A percentile compares a stretch with the other conserved stretches of the same genome.
Conservation (phyloP, 805 yeast genomes). For the Ogataea pini region DNA sequence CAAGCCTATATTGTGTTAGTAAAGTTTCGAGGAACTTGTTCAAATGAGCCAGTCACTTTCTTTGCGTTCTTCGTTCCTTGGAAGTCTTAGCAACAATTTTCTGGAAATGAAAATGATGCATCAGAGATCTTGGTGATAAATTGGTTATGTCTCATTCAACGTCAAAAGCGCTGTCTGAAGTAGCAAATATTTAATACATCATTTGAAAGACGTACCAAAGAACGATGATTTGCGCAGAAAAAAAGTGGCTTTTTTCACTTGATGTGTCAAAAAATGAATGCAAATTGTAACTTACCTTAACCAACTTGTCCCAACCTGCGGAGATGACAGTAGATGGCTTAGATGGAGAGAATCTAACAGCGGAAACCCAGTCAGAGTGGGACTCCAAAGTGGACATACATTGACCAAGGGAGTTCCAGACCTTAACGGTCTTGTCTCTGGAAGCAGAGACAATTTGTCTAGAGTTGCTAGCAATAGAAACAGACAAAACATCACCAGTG, state of each 20-base stretch:
- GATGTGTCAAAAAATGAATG: constrained; percentile 10
- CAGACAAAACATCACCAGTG: constrained; percentile 95
- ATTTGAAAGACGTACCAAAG: constrained; percentile 39
- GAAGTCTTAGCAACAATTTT: neutral
- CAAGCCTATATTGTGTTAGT: constrained; percentile 64
- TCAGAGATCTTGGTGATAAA: constrained; percentile 99
- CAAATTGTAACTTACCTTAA: constrained; percentile 79
- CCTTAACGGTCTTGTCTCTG: constrained; percentile 98
- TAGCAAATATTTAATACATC: constrained; percentile 96
- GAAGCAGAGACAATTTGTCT: constrained; percentile 98
- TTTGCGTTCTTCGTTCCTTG: neutral
- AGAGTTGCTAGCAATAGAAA: constrained; percentile 93
- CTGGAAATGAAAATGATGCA: constrained; percentile 28
- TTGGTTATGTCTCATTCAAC: constrained; percentile 88
- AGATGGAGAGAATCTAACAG: constrained; percentile 94
- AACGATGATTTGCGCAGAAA: neutral
- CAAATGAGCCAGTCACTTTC: neutral
- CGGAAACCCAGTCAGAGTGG: constrained; percentile 99
- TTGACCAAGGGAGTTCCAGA: constrained; percentile 99
- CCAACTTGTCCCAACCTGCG: constrained; percentile 98
- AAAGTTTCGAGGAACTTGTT: constrained; percentile 6
- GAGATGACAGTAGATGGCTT: constrained; percentile 80
- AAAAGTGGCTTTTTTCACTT: neutral
- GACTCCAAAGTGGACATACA: constrained; percentile 92
- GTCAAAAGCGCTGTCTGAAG: constrained; percentile 81